Evolutionary conservation across 1,139 yeast genomes (phyloP), one percentile per base, ranked within the genome.

Genomic region (Yamadazyma blattariae): DNA sequence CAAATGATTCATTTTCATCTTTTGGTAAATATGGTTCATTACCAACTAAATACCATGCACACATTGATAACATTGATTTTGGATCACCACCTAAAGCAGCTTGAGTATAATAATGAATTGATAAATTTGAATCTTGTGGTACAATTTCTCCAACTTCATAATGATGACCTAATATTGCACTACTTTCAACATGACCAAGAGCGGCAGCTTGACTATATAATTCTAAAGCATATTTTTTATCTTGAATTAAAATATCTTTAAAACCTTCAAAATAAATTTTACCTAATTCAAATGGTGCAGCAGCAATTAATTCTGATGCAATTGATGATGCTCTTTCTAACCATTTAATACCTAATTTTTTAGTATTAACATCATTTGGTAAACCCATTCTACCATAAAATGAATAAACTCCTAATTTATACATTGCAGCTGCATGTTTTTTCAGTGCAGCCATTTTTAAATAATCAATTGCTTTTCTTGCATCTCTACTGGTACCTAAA

Each of bases 1-100:
- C 94, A 58, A 83, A 92, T 1, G 97, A 95, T 58, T 90, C 96
- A 38, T 67, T 74, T 43, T 83, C 88, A 56, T 90, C 94, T 44
- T 79, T 77, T 12, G 82, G 83, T 46, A 92, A 71, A 40, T 80
- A 79, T 14, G 92, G 90, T 27, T 85, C 92, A 28, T 87, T 82
- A 1, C 98, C 98, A 23, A 88, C 84, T 57, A 90, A 70, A 57
- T 89, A 92, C 97, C 97, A 92, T 2, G 97, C 97, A 59, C 97
- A 89, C 71, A 92, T 72, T 3, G 96, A 90, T 51, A 90, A 69
- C 96, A 90, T 92, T 12, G 96, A 83, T 35, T 77, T 80, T 2
- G 95, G 77, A 57, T 92, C 95, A 5, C 96, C 96, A 2, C 84
- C 83, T 30, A 82, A 60, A 0, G 97, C 96, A 0, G 96, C 96